Conservation (phyloP, 1,284 basidiomycete genomes). For the Papiliotrema fonsecae region DNA sequence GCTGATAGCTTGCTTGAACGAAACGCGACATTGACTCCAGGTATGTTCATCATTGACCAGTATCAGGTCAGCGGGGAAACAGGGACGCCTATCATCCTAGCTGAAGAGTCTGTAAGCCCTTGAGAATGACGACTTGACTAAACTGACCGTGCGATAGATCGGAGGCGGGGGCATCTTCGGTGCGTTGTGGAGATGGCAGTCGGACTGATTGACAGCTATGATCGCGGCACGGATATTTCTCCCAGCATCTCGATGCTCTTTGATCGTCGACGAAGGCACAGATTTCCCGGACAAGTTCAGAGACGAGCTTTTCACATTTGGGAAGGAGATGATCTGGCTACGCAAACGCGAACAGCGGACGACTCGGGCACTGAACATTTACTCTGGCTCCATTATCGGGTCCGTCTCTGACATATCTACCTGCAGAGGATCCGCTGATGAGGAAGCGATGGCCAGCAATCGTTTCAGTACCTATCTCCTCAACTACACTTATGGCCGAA, state of each 20-base stretch:
- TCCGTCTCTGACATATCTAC: slow-evolving; percentile 39
- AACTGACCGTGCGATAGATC: slow-evolving; percentile 55
- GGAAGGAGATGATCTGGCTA: slow-evolving; percentile 74
- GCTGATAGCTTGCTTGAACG: too few relatives aligned
- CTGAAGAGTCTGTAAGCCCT: slow-evolving; percentile 33
- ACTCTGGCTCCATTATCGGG: slow-evolving; percentile 68
- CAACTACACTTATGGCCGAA: slow-evolving; percentile 65
- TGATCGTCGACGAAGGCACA: slow-evolving; percentile 75
- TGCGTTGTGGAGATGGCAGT: slow-evolving; percentile 26
- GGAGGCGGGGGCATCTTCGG: slow-evolving; percentile 87
- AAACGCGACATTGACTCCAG: slow-evolving; percentile 40
- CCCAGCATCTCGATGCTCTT: slow-evolving; percentile 56
- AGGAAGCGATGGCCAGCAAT: slow-evolving; percentile 49
- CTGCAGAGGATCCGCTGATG: background rate
- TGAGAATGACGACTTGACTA: too few relatives aligned
- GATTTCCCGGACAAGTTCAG: slow-evolving; percentile 69
- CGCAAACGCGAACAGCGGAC: slow-evolving; percentile 62
- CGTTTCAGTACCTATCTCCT: slow-evolving; percentile 76
- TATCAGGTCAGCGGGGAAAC: slow-evolving; percentile 60
- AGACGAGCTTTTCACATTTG: slow-evolving; percentile 59
- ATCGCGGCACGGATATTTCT: slow-evolving; percentile 30
- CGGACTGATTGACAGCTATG: slow-evolving; percentile 19
- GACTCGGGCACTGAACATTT: slow-evolving; percentile 68
- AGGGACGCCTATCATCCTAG: slow-evolving; percentile 54
- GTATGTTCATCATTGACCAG: slow-evolving; percentile 88